Conservation (phyloP, 305 asterid species). For the Coffea humblotiana region DNA sequence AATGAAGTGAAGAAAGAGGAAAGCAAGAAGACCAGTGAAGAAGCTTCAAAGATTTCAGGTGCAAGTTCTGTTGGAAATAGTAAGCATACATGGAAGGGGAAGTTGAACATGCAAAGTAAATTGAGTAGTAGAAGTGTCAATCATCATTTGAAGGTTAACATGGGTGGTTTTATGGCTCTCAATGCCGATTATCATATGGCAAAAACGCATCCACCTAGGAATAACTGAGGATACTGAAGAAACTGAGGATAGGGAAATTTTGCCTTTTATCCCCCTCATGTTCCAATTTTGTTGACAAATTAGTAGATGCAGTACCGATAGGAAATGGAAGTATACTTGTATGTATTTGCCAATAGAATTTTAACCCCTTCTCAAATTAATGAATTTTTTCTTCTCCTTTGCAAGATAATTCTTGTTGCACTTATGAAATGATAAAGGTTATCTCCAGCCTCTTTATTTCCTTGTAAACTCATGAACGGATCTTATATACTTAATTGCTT, state of each 20-base stretch:
- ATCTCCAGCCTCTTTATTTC: not conserved
- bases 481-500: not conserved
- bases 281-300: not conserved
- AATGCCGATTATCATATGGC: constrained; percentile 59
- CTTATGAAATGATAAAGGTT: not conserved
- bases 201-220: constrained; percentile 61
- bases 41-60: constrained; percentile 27
- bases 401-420: constrained; percentile 13
- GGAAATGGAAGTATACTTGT: constrained; percentile 24
- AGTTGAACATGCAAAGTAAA: constrained; percentile 26
- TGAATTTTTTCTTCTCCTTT: constrained; percentile 8
- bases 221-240: constrained; percentile 39
- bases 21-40: constrained; percentile 11
- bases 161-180: constrained; percentile 42
- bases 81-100: constrained; percentile 12
- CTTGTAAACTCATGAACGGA: no score
- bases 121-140: constrained; percentile 16
- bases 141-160: constrained; percentile 20
- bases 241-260: constrained; percentile 13
- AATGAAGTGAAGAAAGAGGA: constrained; percentile 4
- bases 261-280: not conserved
- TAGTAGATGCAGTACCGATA: constrained; percentile 13
- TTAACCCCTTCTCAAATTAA: not conserved
- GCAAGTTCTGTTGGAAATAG: constrained; percentile 24
- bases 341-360: constrained; percentile 25